phyloP scores from a whole-genome alignment of 176 grass and related monocot genomes.

The Typha latifolia region DNA sequence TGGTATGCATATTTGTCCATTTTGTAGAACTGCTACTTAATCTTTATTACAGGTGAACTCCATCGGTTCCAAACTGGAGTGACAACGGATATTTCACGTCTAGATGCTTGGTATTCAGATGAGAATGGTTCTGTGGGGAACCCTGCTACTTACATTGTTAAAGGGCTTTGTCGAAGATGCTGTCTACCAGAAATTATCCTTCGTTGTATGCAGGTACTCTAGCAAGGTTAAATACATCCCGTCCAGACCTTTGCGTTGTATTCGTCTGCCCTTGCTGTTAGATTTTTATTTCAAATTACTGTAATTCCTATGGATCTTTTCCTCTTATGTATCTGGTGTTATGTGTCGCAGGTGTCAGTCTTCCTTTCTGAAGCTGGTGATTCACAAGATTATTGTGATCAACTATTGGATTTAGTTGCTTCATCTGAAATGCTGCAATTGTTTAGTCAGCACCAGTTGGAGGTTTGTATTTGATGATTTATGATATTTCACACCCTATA shows the following conservation, averaged over 20 bases:
- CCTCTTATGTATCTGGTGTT: not conserved
- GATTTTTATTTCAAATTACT: not conserved
- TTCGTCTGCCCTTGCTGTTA: not conserved
- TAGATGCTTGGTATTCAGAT: conserved; percentile 94
- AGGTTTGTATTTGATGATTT: conserved; percentile 31
- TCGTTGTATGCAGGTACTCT: conserved; percentile 80
- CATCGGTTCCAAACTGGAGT: conserved; percentile 94
- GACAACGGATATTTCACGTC: conserved; percentile 82
- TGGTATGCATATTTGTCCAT: not conserved
- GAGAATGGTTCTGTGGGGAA: conserved; percentile 40
- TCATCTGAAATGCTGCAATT: conserved; percentile 78
- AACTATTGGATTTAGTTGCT: conserved; percentile 76
- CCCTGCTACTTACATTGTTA: conserved; percentile 66
- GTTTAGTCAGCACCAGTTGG: conserved; percentile 89
- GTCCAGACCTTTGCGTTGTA: conserved; percentile 4
- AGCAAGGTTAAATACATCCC: not conserved
- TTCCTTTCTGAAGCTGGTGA: conserved; percentile 58
- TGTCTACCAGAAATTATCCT: conserved; percentile 89
- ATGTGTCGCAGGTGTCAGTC: conserved; percentile 55
- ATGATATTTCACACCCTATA: not conserved
- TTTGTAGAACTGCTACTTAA: conserved; percentile 5
- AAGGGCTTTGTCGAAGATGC: conserved; percentile 73
- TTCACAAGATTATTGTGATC: conserved; percentile 50
- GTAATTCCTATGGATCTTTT: not conserved
- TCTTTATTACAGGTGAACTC: conserved; percentile 54